Evolutionary conservation across 129 eudicot species (phyloP), one percentile per base, ranked within the genome.

Genomic region (Ambrosia artemisiifolia): DNA sequence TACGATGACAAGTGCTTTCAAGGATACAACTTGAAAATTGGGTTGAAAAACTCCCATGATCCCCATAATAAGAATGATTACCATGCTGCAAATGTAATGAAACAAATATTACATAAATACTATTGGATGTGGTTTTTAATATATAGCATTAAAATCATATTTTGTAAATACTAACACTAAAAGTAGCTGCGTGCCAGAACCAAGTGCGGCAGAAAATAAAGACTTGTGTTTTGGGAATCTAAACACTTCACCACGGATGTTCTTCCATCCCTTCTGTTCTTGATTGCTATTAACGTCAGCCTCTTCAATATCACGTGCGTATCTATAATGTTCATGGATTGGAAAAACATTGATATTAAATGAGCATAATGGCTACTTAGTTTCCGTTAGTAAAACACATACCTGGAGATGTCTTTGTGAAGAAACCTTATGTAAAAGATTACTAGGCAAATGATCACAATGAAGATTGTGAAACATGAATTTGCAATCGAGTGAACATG

Each of bases 241-340:
- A 28, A 89, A 90, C 12, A 87, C 87, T 64, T 90, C 96, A 47
- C 94, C 93, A 78, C 84, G 96, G 30, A 86, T 78, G 78, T 80
- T 84, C 79, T 89, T 89, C 96, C 96, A 86, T 30, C 94, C 93
- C 2, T 82, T 80, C 56, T 80, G 91, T 74, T 87, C 94, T 70
- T 82, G 90, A 62, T 87, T 80, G 10, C 80, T 85, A 4, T 78
- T 78, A 56, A 76, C 20, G 32, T 68, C 54, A 46, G 60, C 42
- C 69, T 70, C 75, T 80, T 86, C 92, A 80, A 82, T 90, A 73
- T 89, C 96, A 24, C 70, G 71, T 5, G 83, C 75, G 60, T 80
- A 80, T 75, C 96, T 89, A 72, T 16, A 75, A 50, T 35, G 6
- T 61, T 30, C 49, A 44, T 34, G 63, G 28, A 78, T 14, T 11